Evolutionary conservation across 768 basidiomycete species (phyloP).

Genomic region (Mycena sanguinolenta): DNA sequence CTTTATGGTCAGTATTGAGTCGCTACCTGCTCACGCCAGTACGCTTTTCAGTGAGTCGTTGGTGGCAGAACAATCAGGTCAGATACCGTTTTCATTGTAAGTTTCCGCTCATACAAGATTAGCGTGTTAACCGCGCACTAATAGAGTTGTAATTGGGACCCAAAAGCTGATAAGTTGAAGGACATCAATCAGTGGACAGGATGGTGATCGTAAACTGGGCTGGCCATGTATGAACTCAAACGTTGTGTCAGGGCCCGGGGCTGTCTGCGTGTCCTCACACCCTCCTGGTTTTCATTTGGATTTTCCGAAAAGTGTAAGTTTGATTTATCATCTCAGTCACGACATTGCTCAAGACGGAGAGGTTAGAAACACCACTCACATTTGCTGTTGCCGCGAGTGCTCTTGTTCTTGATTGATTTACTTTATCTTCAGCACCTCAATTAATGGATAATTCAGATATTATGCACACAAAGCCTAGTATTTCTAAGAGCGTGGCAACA

Average conservation of each 20-base stretch:
- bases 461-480: slow-evolving; percentile 21
- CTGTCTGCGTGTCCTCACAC: too few relatives aligned
- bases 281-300: slow-evolving; percentile 61
- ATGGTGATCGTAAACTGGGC: slow-evolving; percentile 48
- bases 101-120: not conserved
- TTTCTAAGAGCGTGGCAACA: not conserved
- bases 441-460: not conserved
- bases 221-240: slow-evolving; percentile 59
- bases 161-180: slow-evolving; percentile 51
- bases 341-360: slow-evolving; percentile 8
- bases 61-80: slow-evolving; percentile 51
- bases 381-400: slow-evolving; percentile 26
- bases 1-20: not conserved
- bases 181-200: slow-evolving; percentile 56
- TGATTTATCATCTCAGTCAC: too few relatives aligned
- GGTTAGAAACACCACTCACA: too few relatives aligned
- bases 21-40: too few relatives aligned
- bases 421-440: not conserved
- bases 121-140: too few relatives aligned
- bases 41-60: slow-evolving; percentile 44
- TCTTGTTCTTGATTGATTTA: not conserved
- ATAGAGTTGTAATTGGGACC: too few relatives aligned
- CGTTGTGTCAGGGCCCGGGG: too few relatives aligned
- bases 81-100: not conserved
- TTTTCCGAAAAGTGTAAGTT: too few relatives aligned